Evolutionary conservation across 352 stramenopile genomes (phyloP).

Genomic region (Phytophthora melonis): DNA sequence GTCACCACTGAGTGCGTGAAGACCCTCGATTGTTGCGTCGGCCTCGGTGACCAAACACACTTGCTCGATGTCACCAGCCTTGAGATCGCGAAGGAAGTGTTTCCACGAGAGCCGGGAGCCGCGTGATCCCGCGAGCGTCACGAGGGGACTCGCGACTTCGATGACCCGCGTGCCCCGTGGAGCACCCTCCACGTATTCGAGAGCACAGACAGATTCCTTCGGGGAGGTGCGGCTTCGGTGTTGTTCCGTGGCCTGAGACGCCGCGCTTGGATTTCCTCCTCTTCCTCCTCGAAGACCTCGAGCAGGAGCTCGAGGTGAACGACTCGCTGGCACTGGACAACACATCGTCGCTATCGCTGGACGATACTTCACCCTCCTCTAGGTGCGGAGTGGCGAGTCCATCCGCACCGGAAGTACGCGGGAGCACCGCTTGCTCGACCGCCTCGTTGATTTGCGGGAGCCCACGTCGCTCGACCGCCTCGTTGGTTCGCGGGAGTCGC

Average conservation of each 20-base stretch:
- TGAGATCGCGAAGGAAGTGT: background rate
- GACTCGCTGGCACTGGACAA: background rate
- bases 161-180: background rate
- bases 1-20: too few species aligned
- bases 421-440: too few species aligned
- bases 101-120: background rate
- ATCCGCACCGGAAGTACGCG: too few species aligned
- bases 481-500: too few species aligned
- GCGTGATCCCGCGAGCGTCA: background rate
- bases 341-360: background rate
- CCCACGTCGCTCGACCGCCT: too few species aligned
- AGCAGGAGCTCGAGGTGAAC: background rate
- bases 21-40: too few species aligned
- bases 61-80: too few species aligned
- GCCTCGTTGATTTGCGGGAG: too few species aligned
- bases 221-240: too few species aligned
- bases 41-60: too few species aligned
- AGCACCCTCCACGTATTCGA: background rate
- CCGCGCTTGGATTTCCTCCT: background rate
- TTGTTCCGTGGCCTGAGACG: too few species aligned
- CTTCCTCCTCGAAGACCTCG: background rate
- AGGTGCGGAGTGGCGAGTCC: background rate
- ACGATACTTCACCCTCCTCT: conserved; percentile 5
- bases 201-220: background rate
- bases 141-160: background rate